Evolutionary conservation across 805 yeast genomes (phyloP).

Genomic region (Cyberlindnera mrakii): DNA sequence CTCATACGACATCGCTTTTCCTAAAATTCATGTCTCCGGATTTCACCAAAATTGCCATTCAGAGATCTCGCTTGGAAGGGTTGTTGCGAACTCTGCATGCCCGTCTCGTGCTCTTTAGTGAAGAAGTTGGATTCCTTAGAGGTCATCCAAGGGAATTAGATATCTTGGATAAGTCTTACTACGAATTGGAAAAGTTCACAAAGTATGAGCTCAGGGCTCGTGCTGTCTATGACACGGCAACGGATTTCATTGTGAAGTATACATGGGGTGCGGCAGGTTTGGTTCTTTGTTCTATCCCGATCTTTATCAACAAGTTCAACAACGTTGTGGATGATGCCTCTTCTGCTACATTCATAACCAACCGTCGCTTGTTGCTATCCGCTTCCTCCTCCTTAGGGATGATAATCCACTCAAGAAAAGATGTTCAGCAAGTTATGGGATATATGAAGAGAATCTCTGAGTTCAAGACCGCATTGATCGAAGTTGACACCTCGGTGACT

Average conservation of each 20-base stretch:
- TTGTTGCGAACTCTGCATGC: slow-evolving; percentile 79
- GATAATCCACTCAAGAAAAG: slow-evolving; percentile 78
- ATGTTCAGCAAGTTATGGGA: slow-evolving; percentile 76
- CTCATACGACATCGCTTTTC: slow-evolving; percentile 72
- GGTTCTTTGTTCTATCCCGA: slow-evolving; percentile 81
- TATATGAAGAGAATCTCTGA: slow-evolving; percentile 70
- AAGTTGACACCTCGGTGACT: slow-evolving; percentile 31
- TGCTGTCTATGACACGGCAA: slow-evolving; percentile 77
- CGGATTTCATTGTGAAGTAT: slow-evolving; percentile 84
- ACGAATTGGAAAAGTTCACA: slow-evolving; percentile 71
- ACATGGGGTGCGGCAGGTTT: slow-evolving; percentile 96
- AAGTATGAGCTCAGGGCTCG: slow-evolving; percentile 70
- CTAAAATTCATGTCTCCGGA: slow-evolving; percentile 81
- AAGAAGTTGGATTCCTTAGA: slow-evolving; percentile 79
- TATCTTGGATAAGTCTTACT: slow-evolving; percentile 71
- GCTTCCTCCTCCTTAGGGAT: slow-evolving; percentile 88
- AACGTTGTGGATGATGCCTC: slow-evolving; percentile 35
- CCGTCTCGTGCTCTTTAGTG: slow-evolving; percentile 69
- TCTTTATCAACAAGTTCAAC: slow-evolving; percentile 53
- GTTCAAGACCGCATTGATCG: slow-evolving; percentile 57
- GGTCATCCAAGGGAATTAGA: slow-evolving; percentile 80
- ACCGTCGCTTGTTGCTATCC: slow-evolving; percentile 73
- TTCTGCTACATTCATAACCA: slow-evolving; percentile 84
- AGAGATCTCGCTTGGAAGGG: slow-evolving; percentile 77
- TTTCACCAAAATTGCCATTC: slow-evolving; percentile 73